Evolutionary conservation across 139 green algal genomes (phyloP).

Genomic region (Nannochloris sp.): DNA sequence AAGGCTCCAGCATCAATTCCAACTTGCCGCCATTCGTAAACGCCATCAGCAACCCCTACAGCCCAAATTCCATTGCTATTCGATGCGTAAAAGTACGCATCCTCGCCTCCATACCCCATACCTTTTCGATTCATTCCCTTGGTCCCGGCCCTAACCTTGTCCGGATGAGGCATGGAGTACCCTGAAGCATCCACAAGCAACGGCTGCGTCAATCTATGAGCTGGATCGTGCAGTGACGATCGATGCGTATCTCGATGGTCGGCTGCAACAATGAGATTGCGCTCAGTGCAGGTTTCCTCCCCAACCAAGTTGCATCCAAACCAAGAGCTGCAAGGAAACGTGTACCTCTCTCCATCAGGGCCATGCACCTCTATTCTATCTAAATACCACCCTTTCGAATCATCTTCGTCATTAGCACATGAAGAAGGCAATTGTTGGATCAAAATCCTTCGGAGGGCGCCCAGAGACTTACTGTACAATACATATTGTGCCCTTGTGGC

Average conservation of each 20-base stretch:
- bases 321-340: slow-evolving; percentile 79
- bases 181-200: slow-evolving; percentile 24
- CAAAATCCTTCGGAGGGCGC: slow-evolving; percentile 41
- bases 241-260: neutral
- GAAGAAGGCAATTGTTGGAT: slow-evolving; percentile 23
- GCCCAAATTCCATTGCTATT: slow-evolving; percentile 54
- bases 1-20: slow-evolving; percentile 84
- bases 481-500: slow-evolving; percentile 41
- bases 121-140: slow-evolving; percentile 61
- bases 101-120: slow-evolving; percentile 74
- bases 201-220: slow-evolving; percentile 53
- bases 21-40: slow-evolving; percentile 79
- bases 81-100: slow-evolving; percentile 70
- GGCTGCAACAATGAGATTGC: neutral
- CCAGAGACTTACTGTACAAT: slow-evolving; percentile 30
- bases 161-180: slow-evolving; percentile 77
- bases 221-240: slow-evolving; percentile 30
- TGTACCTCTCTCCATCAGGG: slow-evolving; percentile 29
- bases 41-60: slow-evolving; percentile 86
- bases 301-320: slow-evolving; percentile 24
- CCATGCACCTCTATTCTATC: slow-evolving; percentile 23
- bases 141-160: slow-evolving; percentile 65
- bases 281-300: slow-evolving; percentile 1
- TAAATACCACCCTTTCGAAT: slow-evolving; percentile 16
- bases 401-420: neutral